These are phyloP conservation scores for Trypanosoma mega DNA, from an alignment of 208 protist species.

Conservation along the genomic window DNA sequence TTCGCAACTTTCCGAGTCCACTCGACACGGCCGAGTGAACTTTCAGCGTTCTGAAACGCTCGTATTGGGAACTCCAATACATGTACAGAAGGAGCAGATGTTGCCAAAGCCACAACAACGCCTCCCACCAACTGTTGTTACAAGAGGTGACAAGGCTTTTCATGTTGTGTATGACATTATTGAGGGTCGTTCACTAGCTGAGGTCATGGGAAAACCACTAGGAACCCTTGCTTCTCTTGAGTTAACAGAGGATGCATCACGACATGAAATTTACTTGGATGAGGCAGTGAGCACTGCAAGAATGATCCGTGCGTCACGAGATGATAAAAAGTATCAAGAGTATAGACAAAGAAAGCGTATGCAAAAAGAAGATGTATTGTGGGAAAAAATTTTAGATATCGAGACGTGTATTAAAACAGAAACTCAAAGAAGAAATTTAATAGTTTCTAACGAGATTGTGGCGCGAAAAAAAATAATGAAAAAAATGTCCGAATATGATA, in stretches of 20 bases:
- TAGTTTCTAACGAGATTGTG: constrained; percentile 22
- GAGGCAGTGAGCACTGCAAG: constrained; percentile 4
- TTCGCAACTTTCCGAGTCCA: no score
- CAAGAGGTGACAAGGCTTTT: not conserved
- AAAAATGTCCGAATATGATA: not conserved
- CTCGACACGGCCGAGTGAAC: no score
- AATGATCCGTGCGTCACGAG: constrained; percentile 1
- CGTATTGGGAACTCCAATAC: no score
- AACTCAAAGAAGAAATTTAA: constrained; percentile 27
- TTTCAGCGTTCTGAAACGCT: no score
- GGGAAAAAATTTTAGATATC: constrained; percentile 20
- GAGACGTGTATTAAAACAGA: constrained; percentile 30
- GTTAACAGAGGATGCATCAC: not conserved
- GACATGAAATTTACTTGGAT: not conserved
- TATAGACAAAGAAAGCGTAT: not conserved
- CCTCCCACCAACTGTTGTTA: not conserved
- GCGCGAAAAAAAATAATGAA: not conserved
- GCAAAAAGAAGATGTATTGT: constrained; percentile 10
- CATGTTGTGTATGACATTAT: constrained; percentile 9
- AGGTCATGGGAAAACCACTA: not conserved
- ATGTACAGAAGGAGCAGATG: not conserved
- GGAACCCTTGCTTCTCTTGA: not conserved
- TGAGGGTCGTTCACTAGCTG: not conserved
- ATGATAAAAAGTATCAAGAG: not conserved
- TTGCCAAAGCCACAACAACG: not conserved